Conservation (phyloP, 257 asterid species). For the Perilla frutescens region DNA sequence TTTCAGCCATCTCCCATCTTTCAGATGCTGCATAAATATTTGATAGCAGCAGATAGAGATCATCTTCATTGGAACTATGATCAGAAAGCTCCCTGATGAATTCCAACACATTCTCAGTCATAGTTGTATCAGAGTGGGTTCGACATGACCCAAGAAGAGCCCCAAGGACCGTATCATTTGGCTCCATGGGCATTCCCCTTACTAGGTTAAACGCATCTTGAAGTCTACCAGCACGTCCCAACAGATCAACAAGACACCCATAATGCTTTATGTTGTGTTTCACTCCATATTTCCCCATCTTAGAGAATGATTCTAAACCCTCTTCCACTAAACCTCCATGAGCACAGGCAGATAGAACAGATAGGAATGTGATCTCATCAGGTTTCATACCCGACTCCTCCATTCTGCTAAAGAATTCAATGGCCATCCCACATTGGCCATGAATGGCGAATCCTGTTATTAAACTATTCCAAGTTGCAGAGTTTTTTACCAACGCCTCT, state of each 20-base stretch:
- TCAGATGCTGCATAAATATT: slow-evolving; percentile 75
- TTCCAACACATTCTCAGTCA: slow-evolving; percentile 54
- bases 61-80: slow-evolving; percentile 32
- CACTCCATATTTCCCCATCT: slow-evolving; percentile 63
- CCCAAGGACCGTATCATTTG: slow-evolving; percentile 70
- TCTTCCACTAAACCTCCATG: slow-evolving; percentile 80
- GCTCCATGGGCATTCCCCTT: slow-evolving; percentile 62
- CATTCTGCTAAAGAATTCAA: slow-evolving; percentile 57
- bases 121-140: slow-evolving; percentile 51
- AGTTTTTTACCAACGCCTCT: slow-evolving; percentile 40
- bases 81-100: slow-evolving; percentile 38
- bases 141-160: slow-evolving; percentile 79
- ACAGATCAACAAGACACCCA: slow-evolving; percentile 73
- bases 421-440: slow-evolving; percentile 64
- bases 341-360: slow-evolving; percentile 78
- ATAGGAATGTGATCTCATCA: slow-evolving; percentile 63
- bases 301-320: slow-evolving; percentile 63
- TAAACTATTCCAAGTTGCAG: slow-evolving; percentile 70
- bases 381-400: slow-evolving; percentile 54
- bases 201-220: slow-evolving; percentile 63
- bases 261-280: slow-evolving; percentile 68
- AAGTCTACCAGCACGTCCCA: slow-evolving; percentile 81
- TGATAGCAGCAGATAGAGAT: slow-evolving; percentile 62
- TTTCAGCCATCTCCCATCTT: slow-evolving; percentile 80
- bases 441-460: slow-evolving; percentile 68